Evolutionary conservation across 768 basidiomycete genomes (phyloP).

Genomic region (Phlebiopsis flavidoalba): DNA sequence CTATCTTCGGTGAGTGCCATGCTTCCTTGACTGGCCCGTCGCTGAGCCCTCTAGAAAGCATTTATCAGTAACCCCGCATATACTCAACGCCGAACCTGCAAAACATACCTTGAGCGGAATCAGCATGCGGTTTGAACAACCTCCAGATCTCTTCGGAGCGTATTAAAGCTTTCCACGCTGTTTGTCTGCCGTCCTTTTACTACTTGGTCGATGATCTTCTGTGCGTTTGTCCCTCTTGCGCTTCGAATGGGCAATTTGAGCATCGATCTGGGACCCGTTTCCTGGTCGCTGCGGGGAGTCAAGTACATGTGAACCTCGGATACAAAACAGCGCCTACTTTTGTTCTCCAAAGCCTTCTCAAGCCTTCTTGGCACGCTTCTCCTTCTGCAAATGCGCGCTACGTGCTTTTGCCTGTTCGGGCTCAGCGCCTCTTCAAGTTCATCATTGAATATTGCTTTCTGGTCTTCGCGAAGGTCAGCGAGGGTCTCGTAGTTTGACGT

Average conservation of each 20-base stretch:
- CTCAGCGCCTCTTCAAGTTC: slow-evolving; percentile 68
- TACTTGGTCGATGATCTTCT: slow-evolving; percentile 58
- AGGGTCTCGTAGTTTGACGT: slow-evolving; percentile 63
- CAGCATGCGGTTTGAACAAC: slow-evolving; percentile 64
- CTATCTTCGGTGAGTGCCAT: slow-evolving; percentile 78
- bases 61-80: slow-evolving; percentile 9
- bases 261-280: slow-evolving; percentile 76
- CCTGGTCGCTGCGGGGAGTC: slow-evolving; percentile 62
- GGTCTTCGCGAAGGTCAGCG: slow-evolving; percentile 60
- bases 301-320: background rate
- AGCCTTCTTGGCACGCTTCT: slow-evolving; percentile 86
- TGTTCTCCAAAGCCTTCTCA: slow-evolving; percentile 82
- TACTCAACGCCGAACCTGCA: background rate
- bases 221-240: slow-evolving; percentile 74
- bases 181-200: slow-evolving; percentile 50
- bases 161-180: slow-evolving; percentile 46
- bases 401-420: slow-evolving; percentile 78
- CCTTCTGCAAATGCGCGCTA: slow-evolving; percentile 71
- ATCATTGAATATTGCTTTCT: slow-evolving; percentile 63
- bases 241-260: slow-evolving; percentile 81
- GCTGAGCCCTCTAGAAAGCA: slow-evolving; percentile 59
- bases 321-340: slow-evolving; percentile 44
- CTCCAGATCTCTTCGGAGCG: slow-evolving; percentile 59
- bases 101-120: slow-evolving; percentile 69
- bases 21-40: slow-evolving; percentile 67